Conservation (phyloP, 2,329 filamentous ascomycete genomes). For the Pyrenophora graminea region DNA sequence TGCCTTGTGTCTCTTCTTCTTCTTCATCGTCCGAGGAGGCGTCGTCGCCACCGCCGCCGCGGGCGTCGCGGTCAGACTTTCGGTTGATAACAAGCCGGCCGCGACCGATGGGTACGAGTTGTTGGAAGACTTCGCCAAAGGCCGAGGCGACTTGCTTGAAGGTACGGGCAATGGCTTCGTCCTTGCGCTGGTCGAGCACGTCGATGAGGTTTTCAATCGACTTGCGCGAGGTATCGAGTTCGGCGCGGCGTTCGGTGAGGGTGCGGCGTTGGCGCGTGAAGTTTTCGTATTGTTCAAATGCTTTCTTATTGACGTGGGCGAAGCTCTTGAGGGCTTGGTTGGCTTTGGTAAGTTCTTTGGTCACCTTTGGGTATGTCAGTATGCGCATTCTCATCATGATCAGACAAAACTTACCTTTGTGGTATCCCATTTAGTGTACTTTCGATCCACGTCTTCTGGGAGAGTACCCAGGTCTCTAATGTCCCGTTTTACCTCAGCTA, state of each 20-base stretch:
- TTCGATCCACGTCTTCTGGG: slow-evolving; percentile 90
- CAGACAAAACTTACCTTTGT: slow-evolving; percentile 62
- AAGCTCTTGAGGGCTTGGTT: slow-evolving; percentile 95
- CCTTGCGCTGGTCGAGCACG: slow-evolving; percentile 91
- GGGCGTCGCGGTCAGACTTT: slow-evolving; percentile 75
- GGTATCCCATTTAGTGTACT: slow-evolving; percentile 81
- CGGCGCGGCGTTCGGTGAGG: slow-evolving; percentile 79
- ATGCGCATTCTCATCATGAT: background rate
- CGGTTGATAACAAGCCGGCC: slow-evolving; percentile 92
- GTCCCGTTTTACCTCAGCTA: slow-evolving; percentile 80
- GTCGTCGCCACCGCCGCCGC: slow-evolving; percentile 54
- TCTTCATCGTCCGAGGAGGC: slow-evolving; percentile 60
- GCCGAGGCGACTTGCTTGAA: slow-evolving; percentile 97
- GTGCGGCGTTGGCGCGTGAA: slow-evolving; percentile 92
- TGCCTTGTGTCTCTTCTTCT: slow-evolving; percentile 43
- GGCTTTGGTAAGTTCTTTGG: slow-evolving; percentile 76
- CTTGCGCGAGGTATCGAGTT: slow-evolving; percentile 81
- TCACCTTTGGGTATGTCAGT: slow-evolving; percentile 29
- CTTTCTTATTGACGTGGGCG: slow-evolving; percentile 98
- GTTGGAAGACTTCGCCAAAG: slow-evolving; percentile 90
- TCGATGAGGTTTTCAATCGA: slow-evolving; percentile 92
- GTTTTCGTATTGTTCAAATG: slow-evolving; percentile 97
- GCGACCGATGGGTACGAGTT: slow-evolving; percentile 90
- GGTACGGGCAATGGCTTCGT: slow-evolving; percentile 96
- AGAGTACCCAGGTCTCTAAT: slow-evolving; percentile 92